phyloP scores from a whole-genome alignment of 371 early-diverging fungal species.

The Syncephalastrum racemosum region DNA sequence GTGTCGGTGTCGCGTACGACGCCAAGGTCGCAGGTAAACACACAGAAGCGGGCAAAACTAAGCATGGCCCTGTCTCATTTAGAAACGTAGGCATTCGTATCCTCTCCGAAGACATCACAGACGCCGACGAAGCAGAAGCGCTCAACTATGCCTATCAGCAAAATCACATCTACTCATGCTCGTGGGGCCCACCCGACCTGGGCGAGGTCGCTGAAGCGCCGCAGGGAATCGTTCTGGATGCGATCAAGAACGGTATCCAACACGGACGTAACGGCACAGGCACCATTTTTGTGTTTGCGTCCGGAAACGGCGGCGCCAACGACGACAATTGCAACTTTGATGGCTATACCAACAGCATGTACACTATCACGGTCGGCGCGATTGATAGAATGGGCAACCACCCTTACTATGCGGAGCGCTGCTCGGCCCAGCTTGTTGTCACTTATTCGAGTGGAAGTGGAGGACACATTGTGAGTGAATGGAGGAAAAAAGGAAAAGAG shows the following conservation, averaged over 20 bases:
- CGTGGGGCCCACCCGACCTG: slow-evolving; percentile 91
- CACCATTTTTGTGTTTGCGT: slow-evolving; percentile 91
- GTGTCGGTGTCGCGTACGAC: slow-evolving; percentile 91
- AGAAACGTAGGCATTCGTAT: slow-evolving; percentile 41
- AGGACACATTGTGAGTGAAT: slow-evolving; percentile 54
- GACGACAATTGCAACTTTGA: slow-evolving; percentile 96
- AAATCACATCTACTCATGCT: slow-evolving; percentile 90
- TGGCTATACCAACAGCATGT: slow-evolving; percentile 94
- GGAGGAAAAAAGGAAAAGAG: neutral
- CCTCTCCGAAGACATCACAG: slow-evolving; percentile 45
- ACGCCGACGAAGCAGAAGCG: slow-evolving; percentile 79
- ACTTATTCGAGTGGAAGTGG: slow-evolving; percentile 79
- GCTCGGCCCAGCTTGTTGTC: slow-evolving; percentile 85
- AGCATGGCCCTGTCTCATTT: neutral
- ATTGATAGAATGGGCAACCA: slow-evolving; percentile 73
- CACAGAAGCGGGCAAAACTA: neutral
- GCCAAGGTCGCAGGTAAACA: slow-evolving; percentile 80
- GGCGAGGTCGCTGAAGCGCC: slow-evolving; percentile 87
- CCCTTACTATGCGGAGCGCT: slow-evolving; percentile 85
- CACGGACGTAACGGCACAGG: slow-evolving; percentile 86
- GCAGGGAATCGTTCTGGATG: slow-evolving; percentile 70
- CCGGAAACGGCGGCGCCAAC: slow-evolving; percentile 85
- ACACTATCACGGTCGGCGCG: slow-evolving; percentile 91
- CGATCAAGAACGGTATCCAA: slow-evolving; percentile 78
- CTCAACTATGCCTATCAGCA: slow-evolving; percentile 80